These are phyloP conservation scores for Sordariomycetes sp. DNA, from an alignment of 2,329 filamentous ascomycete genomes.

Conservation along the genomic window DNA sequence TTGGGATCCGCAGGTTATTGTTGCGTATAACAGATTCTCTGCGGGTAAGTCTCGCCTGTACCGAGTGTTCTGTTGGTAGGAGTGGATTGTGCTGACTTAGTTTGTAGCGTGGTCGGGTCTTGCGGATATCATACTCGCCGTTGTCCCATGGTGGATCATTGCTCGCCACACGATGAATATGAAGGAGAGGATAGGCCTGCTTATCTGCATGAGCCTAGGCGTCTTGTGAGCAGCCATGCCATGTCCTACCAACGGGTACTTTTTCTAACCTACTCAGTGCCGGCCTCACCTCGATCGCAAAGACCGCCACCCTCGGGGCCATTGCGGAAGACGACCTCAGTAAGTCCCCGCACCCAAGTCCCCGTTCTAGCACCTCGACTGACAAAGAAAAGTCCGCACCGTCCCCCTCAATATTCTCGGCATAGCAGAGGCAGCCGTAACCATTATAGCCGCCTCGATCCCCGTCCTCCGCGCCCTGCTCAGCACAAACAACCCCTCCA, in stretches of 20 bases:
- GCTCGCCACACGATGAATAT: constrained; percentile 22
- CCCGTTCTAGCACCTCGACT: neutral
- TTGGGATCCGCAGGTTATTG: constrained; percentile 1
- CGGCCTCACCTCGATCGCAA: constrained; percentile 17
- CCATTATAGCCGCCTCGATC: constrained; percentile 13
- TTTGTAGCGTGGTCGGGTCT: constrained; percentile 16
- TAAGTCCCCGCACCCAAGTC: neutral
- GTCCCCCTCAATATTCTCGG: constrained; percentile 9
- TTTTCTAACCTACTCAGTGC: constrained; percentile 11
- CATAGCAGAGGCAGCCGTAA: constrained; percentile 9
- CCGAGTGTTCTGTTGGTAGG: neutral
- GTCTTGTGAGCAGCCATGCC: constrained; percentile 18
- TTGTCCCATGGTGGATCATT: constrained; percentile 26
- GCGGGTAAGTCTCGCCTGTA: constrained; percentile 3
- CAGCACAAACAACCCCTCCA: constrained; percentile 4
- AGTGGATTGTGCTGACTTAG: neutral
- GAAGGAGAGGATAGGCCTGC: constrained; percentile 25
- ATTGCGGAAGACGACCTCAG: neutral
- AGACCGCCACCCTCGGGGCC: constrained; percentile 13
- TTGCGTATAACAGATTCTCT: constrained; percentile 7
- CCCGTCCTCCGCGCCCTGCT: constrained; percentile 18
- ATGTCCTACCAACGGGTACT: neutral
- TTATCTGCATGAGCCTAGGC: constrained; percentile 28
- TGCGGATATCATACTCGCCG: constrained; percentile 23
- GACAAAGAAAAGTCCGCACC: constrained; percentile 8